phyloP scores from a whole-genome alignment of 768 basidiomycete species.

The Pleurotus citrinopileatus region DNA sequence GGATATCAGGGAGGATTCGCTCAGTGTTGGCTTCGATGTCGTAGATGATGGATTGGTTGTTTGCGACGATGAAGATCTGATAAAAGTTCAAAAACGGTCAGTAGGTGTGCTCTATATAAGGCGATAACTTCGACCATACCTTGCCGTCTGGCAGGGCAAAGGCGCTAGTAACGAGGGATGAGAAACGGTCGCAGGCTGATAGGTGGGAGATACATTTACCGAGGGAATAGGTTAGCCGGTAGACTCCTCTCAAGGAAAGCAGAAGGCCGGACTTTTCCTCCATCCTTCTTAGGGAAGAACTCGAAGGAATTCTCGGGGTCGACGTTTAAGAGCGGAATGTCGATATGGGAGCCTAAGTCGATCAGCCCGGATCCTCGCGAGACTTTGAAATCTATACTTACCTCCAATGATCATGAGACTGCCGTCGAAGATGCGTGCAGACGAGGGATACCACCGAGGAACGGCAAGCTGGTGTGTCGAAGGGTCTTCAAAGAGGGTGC shows the following conservation, averaged over 20 bases:
- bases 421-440: conserved; percentile 26
- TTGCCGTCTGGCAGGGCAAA: conserved; percentile 21
- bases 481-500: conserved; percentile 26
- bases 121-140: background rate
- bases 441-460: conserved; percentile 27
- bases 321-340: conserved; percentile 24
- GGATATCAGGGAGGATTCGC: conserved; percentile 28
- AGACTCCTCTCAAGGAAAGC: conserved; percentile 38
- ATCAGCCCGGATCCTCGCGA: background rate
- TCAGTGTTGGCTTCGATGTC: conserved; percentile 30
- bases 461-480: conserved; percentile 19
- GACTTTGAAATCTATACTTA: background rate
- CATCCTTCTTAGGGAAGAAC: conserved; percentile 33
- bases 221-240: conserved; percentile 51
- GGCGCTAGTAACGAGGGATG: conserved; percentile 12
- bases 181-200: conserved; percentile 9
- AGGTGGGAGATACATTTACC: conserved; percentile 18
- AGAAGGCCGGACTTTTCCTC: conserved; percentile 29
- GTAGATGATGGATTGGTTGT: conserved; percentile 24
- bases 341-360: conserved; percentile 15
- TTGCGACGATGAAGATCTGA: conserved; percentile 21
- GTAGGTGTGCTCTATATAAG: background rate
- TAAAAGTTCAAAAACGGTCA: conserved; percentile 10
- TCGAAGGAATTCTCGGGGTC: conserved; percentile 27
- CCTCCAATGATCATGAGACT: conserved; percentile 30